These are phyloP conservation scores for Rubia tinctorum DNA, from an alignment of 305 asterid species.

Conservation along the genomic window DNA sequence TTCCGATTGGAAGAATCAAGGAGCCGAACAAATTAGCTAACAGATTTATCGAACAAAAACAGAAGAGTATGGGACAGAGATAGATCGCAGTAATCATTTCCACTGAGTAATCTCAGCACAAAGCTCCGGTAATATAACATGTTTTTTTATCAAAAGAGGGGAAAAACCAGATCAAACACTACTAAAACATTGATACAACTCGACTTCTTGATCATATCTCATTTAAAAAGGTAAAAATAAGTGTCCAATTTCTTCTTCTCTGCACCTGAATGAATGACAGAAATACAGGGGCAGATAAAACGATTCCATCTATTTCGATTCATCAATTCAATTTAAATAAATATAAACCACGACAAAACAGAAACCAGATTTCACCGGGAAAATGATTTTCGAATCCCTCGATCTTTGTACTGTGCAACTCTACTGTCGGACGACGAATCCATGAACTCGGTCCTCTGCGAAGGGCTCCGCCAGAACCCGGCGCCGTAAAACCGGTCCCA, in stretches of 20 bases:
- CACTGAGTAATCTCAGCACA: background rate
- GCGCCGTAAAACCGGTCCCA: constrained; percentile 68
- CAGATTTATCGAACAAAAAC: background rate
- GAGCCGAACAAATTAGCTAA: too few species aligned
- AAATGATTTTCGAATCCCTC: background rate
- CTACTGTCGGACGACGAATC: background rate
- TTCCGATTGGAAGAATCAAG: too few species aligned
- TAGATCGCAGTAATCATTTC: background rate
- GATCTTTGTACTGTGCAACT: background rate
- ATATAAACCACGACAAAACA: background rate
- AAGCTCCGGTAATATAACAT: background rate
- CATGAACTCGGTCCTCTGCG: constrained; percentile 47
- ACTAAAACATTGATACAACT: too few species aligned
- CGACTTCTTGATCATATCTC: background rate
- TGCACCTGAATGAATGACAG: background rate
- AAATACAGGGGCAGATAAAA: background rate
- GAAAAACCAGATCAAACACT: too few species aligned
- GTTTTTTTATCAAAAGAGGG: background rate
- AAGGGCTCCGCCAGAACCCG: constrained; percentile 90
- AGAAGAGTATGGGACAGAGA: background rate
- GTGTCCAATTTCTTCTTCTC: background rate
- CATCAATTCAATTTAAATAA: background rate
- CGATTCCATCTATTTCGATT: background rate
- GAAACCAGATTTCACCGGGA: background rate
- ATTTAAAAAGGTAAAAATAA: background rate